phyloP scores from a whole-genome alignment of 441 rosid genomes.

The Corymbia citriodora region DNA sequence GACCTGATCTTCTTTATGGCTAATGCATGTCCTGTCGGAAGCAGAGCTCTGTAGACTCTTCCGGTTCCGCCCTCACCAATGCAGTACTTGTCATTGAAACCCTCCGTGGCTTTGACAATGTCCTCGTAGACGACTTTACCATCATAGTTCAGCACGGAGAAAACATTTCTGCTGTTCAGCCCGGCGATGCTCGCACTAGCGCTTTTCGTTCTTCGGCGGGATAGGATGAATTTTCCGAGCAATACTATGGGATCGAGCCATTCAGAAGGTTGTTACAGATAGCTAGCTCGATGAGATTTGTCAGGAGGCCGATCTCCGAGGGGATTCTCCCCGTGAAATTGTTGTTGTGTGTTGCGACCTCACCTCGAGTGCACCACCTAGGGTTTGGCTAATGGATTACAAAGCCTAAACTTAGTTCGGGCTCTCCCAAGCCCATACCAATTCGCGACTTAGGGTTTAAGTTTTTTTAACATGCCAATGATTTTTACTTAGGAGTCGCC shows the following conservation, averaged over 20 bases:
- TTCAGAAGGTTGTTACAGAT: too few species aligned
- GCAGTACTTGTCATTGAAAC: neutral
- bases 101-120: neutral
- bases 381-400: too few species aligned
- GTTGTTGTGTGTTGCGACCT: too few species aligned
- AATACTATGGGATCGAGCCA: neutral
- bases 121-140: neutral
- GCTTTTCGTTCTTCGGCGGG: neutral
- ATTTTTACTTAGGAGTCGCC: too few species aligned
- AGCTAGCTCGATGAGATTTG: too few species aligned
- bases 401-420: too few species aligned
- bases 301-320: too few species aligned
- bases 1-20: neutral
- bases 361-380: too few species aligned
- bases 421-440: too few species aligned
- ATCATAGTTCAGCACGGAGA: neutral
- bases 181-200: neutral
- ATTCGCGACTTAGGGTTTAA: too few species aligned
- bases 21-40: neutral
- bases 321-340: too few species aligned
- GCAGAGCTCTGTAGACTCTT: neutral
- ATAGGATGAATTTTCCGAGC: neutral
- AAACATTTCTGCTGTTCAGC: neutral
- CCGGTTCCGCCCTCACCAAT: neutral
- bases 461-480: too few species aligned